Conservation (phyloP, 176 grass and related monocot genomes). For the Aechmea fasciata region DNA sequence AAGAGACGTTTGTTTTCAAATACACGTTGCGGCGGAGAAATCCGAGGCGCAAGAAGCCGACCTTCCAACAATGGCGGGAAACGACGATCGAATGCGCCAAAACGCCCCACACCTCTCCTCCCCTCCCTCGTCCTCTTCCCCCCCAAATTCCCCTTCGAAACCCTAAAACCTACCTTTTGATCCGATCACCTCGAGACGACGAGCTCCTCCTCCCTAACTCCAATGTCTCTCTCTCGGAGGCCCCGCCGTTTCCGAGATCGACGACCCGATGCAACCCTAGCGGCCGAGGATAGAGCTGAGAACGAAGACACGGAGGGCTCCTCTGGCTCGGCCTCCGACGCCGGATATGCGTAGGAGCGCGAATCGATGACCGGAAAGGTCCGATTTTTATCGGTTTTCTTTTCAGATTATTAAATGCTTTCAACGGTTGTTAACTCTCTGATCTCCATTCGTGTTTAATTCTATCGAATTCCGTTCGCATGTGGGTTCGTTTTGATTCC, state of each 20-base stretch:
- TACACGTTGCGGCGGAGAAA: constrained; percentile 2
- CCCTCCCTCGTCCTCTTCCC: neutral
- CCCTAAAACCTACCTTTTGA: neutral
- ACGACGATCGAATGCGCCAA: constrained; percentile 8
- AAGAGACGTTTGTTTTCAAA: too few species aligned
- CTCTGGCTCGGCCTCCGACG: constrained; percentile 1
- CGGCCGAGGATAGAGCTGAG: neutral
- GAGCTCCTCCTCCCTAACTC: neutral
- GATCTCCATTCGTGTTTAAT: too few species aligned
- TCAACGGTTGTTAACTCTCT: neutral
- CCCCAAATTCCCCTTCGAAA: neutral
- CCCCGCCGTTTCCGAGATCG: neutral
- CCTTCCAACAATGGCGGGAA: neutral
- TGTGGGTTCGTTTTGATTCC: too few species aligned
- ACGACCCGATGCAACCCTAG: neutral
- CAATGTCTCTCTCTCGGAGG: neutral
- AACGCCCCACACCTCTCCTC: neutral
- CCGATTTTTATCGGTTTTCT: neutral
- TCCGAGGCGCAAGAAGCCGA: neutral
- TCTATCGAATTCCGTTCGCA: too few species aligned
- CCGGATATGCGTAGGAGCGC: neutral
- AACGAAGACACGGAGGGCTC: neutral
- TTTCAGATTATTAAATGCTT: neutral
- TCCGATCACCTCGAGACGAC: neutral
- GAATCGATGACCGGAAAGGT: constrained; percentile 12